These are phyloP conservation scores for Leptomonas pyrrhocoris DNA, from an alignment of 208 protist genomes.

Conservation along the genomic window DNA sequence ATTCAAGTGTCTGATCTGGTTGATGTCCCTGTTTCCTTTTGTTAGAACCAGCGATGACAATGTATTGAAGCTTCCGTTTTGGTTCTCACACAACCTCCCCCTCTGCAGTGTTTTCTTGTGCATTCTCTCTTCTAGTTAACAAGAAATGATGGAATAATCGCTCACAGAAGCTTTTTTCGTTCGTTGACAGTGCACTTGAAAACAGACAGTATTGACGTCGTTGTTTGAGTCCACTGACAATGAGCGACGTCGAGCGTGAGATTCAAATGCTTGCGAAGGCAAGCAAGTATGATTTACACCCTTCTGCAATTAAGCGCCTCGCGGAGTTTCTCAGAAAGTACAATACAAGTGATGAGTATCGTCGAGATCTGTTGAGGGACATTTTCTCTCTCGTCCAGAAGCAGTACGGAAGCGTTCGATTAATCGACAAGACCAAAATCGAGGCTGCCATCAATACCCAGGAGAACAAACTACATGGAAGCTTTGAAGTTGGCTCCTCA, in stretches of 20 bases:
- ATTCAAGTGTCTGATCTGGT: too few relatives aligned
- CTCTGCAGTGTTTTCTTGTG: too few relatives aligned
- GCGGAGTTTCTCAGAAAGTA: constrained; percentile 57
- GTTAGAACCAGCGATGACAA: too few relatives aligned
- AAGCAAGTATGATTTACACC: constrained; percentile 80
- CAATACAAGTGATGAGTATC: constrained; percentile 40
- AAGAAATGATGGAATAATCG: too few relatives aligned
- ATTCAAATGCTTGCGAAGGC: constrained; percentile 72
- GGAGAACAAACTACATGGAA: constrained; percentile 45
- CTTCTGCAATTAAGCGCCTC: constrained; percentile 69
- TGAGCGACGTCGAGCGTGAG: constrained; percentile 58
- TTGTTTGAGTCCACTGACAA: not conserved
- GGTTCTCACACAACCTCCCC: too few relatives aligned
- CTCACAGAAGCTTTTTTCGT: too few relatives aligned
- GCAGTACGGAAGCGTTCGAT: constrained; percentile 39
- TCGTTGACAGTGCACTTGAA: too few relatives aligned
- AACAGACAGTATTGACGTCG: too few relatives aligned
- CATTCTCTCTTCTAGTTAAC: too few relatives aligned
- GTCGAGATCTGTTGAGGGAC: constrained; percentile 61
- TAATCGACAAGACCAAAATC: constrained; percentile 70
- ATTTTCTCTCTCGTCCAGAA: constrained; percentile 74
- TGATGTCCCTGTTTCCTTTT: too few relatives aligned
- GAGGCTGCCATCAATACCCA: constrained; percentile 56
- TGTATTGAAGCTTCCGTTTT: too few relatives aligned
- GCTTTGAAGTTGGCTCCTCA: constrained; percentile 31